Percentiles rank a stretch among this genome's conserved stretches.
These are phyloP conservation scores for Rhododendron ovatum DNA, from an alignment of 148 eudicot species.

Conservation along the genomic window DNA sequence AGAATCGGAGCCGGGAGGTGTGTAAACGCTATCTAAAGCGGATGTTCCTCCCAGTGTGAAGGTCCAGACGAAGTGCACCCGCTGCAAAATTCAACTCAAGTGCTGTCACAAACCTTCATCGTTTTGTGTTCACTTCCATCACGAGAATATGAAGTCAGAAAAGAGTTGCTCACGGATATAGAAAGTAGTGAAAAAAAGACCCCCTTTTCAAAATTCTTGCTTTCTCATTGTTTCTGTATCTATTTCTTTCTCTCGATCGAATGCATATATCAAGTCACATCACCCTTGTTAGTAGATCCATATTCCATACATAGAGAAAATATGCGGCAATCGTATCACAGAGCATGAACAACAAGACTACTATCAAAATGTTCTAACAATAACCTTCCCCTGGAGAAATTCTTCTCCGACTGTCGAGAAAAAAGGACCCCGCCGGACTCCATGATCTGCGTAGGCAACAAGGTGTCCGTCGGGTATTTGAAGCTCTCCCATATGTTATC, in stretches of 20 bases:
- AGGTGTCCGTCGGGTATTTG: constrained; percentile 35
- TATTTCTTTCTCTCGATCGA: neutral
- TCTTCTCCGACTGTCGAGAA: constrained; percentile 29
- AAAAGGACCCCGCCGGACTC: neutral
- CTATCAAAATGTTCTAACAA: neutral
- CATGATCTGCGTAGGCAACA: constrained; percentile 39
- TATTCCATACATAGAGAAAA: neutral
- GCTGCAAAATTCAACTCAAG: neutral
- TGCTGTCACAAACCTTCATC: neutral
- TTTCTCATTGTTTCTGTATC: neutral
- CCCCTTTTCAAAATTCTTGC: neutral
- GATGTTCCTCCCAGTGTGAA: neutral
- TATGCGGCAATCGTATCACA: neutral
- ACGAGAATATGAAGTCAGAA: neutral
- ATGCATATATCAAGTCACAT: neutral
- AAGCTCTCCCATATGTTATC: constrained; percentile 42
- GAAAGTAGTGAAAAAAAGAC: no score
- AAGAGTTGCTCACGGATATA: no score
- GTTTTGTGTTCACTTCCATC: no score
- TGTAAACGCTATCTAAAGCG: neutral
- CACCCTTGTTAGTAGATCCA: neutral
- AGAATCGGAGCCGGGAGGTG: neutral
- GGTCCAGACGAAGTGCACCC: neutral
- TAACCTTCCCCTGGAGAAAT: constrained; percentile 32
- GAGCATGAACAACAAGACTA: neutral